Percentiles rank a stretch among this genome's conserved stretches.
These are phyloP conservation scores for Solanum microdontum DNA, from an alignment of 257 asterid genomes.

Conservation along the genomic window DNA sequence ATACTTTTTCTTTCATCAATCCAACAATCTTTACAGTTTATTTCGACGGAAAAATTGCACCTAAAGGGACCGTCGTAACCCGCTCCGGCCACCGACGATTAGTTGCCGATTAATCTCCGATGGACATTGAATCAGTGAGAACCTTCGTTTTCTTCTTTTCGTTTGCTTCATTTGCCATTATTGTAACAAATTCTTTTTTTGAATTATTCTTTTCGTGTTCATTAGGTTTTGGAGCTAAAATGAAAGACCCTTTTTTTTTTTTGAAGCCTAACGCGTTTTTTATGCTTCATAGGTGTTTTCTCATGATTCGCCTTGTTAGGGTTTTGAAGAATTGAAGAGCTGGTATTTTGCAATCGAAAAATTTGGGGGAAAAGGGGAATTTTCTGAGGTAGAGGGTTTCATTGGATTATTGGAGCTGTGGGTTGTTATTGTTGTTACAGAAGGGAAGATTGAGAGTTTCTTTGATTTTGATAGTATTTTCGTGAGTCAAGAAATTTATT, in stretches of 20 bases:
- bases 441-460: slow-evolving; percentile 3
- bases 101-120: slow-evolving; percentile 15
- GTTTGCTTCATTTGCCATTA: background rate
- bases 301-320: slow-evolving; percentile 44
- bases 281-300: slow-evolving; percentile 25
- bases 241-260: background rate
- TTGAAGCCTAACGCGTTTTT: background rate
- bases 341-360: slow-evolving; percentile 21
- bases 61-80: background rate
- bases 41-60: slow-evolving; percentile 16
- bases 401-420: slow-evolving; percentile 5
- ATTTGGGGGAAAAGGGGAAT: slow-evolving; percentile 4
- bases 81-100: slow-evolving; percentile 4
- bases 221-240: slow-evolving; percentile 45
- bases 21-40: slow-evolving; percentile 7
- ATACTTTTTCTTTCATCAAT: slow-evolving; percentile 11
- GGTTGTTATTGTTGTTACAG: background rate
- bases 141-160: background rate
- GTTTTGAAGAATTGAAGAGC: slow-evolving; percentile 40
- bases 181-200: background rate
- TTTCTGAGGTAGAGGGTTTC: slow-evolving; percentile 31
- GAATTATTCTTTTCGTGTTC: slow-evolving; percentile 49
- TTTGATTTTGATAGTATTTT: background rate
- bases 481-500: background rate
- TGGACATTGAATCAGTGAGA: slow-evolving; percentile 16